These are phyloP conservation scores for Peronosclerospora sorghi DNA, from an alignment of 352 stramenopile genomes.

Conservation along the genomic window DNA sequence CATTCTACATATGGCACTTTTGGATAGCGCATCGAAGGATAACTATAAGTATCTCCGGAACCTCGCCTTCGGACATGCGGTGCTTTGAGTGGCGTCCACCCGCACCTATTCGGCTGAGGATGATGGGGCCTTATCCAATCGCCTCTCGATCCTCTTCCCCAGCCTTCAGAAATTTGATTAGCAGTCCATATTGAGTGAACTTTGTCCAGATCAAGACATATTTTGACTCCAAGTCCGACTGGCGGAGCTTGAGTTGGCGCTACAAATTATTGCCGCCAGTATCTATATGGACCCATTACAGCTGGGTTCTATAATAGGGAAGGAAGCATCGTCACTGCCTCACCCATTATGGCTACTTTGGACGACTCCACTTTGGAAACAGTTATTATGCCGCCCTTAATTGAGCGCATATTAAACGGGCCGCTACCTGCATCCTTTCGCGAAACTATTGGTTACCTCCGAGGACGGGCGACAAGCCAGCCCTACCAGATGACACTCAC, in stretches of 20 bases:
- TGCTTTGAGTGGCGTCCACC: no score
- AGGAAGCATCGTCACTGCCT: background rate
- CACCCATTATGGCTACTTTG: no score
- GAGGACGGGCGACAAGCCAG: no score
- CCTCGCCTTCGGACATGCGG: no score
- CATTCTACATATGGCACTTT: background rate
- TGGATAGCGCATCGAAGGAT: background rate
- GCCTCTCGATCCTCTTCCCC: no score
- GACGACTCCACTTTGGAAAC: background rate
- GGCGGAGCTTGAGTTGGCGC: background rate
- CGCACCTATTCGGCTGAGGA: no score
- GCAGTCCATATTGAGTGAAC: no score
- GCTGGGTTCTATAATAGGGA: background rate
- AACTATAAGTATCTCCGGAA: no score
- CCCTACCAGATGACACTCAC: no score
- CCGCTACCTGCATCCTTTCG: background rate
- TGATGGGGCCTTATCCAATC: background rate
- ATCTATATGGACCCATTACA: background rate
- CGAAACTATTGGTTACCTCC: background rate
- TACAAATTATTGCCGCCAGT: background rate
- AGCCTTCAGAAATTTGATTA: background rate
- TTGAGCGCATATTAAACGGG: background rate
- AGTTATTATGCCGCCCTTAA: background rate
- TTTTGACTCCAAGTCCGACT: background rate
- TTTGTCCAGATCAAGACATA: background rate